Evolutionary conservation across 2,329 filamentous ascomycete genomes (phyloP).

Genomic region (Huntiella bhutanensis): DNA sequence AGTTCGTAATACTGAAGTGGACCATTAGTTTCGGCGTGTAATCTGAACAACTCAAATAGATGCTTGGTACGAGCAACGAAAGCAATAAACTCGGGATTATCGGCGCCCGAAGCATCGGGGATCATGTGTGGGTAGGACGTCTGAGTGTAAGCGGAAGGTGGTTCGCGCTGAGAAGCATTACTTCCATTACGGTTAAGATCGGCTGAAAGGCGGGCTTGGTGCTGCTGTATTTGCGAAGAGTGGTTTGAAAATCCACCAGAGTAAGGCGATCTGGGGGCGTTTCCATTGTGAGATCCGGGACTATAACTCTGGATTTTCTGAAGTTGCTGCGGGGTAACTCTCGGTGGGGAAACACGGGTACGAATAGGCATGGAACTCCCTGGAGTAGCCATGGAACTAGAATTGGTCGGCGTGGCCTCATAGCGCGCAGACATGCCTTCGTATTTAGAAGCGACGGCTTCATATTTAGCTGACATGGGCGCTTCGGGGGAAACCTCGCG

Average conservation of each 20-base stretch:
- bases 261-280: constrained; percentile 3
- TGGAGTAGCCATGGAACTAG: background rate
- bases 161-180: constrained; percentile 15
- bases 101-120: background rate
- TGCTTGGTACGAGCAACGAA: constrained; percentile 56
- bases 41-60: constrained; percentile 54
- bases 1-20: constrained; percentile 44
- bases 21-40: constrained; percentile 57
- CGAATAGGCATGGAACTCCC: background rate
- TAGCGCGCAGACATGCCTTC: constrained; percentile 5
- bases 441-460: constrained; percentile 1
- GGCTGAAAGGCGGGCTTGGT: background rate
- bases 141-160: constrained; percentile 12
- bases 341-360: background rate
- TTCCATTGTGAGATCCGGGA: constrained; percentile 2
- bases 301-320: constrained; percentile 7
- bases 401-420: background rate
- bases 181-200: constrained; percentile 15
- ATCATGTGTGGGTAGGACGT: constrained; percentile 4
- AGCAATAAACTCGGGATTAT: constrained; percentile 27
- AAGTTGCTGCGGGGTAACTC: constrained; percentile 1
- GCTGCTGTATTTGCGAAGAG: background rate
- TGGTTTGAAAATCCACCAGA: background rate
- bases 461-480: background rate
- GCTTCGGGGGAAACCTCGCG: constrained; percentile 9